phyloP scores from a whole-genome alignment of 2,329 filamentous ascomycete genomes.

The Aspergillus ochraceus region DNA sequence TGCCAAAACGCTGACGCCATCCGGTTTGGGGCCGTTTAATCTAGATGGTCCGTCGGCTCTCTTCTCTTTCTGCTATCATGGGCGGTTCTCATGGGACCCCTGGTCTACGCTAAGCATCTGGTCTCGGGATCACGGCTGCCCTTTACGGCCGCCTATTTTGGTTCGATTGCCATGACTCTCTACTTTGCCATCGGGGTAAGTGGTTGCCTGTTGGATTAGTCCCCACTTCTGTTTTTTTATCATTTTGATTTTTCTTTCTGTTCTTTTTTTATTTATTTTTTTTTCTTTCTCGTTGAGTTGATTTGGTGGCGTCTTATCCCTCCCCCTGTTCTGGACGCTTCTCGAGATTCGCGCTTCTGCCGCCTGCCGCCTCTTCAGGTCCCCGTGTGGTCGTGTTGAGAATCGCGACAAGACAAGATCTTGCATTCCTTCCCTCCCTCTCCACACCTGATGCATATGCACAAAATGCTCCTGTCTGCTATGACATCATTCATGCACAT shows the following conservation, averaged over 20 bases:
- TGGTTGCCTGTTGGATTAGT: constrained; percentile 27
- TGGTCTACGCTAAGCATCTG: constrained; percentile 79
- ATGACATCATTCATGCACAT: not conserved
- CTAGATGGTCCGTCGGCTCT: constrained; percentile 92
- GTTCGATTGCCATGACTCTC: constrained; percentile 83
- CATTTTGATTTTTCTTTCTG: not conserved
- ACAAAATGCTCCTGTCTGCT: not conserved
- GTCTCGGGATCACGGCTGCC: constrained; percentile 81
- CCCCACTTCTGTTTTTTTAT: not conserved
- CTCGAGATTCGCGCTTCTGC: not conserved
- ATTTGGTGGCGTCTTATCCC: not conserved
- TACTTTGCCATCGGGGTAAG: constrained; percentile 92
- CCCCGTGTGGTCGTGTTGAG: not conserved
- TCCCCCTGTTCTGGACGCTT: not conserved
- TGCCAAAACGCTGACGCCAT: constrained; percentile 26
- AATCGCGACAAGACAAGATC: not conserved
- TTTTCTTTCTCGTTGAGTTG: not conserved
- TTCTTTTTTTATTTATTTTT: constrained; percentile 8
- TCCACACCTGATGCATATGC: not conserved
- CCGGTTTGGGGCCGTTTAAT: constrained; percentile 18
- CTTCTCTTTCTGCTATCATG: constrained; percentile 87
- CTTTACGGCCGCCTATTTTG: constrained; percentile 93
- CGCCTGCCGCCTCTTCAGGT: not conserved
- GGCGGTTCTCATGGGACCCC: constrained; percentile 89
- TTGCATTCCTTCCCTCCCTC: not conserved